These are phyloP conservation scores for Lentinula aciculospora DNA, from an alignment of 768 basidiomycete species.

Conservation along the genomic window DNA sequence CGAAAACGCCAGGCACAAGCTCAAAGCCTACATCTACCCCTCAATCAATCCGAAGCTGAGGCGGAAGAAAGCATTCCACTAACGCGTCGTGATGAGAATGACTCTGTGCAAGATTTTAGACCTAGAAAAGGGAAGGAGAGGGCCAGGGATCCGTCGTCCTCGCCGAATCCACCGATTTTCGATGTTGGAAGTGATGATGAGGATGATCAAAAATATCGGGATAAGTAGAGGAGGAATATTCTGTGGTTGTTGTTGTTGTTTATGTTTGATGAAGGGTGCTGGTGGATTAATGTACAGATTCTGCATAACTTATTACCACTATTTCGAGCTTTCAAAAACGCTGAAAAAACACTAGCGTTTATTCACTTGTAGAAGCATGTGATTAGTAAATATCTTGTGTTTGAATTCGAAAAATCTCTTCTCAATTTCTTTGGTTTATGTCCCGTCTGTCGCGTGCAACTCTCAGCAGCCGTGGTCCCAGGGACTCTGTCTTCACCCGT, in stretches of 20 bases:
- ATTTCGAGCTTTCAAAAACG: neutral
- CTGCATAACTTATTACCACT: neutral
- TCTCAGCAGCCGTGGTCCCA: conserved; percentile 31
- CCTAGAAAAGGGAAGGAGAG: conserved; percentile 40
- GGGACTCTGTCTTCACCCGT: conserved; percentile 71
- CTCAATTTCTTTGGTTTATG: conserved; percentile 22
- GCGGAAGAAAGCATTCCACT: conserved; percentile 73
- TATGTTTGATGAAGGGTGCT: neutral
- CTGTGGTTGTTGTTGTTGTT: neutral
- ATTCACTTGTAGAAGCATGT: neutral
- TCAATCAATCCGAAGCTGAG: conserved; percentile 18
- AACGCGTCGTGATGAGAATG: conserved; percentile 24
- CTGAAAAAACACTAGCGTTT: neutral
- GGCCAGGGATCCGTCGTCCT: conserved; percentile 29
- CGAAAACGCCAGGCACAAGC: conserved; percentile 44
- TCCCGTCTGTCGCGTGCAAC: conserved; percentile 47
- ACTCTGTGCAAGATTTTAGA: conserved; percentile 14
- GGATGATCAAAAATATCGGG: conserved; percentile 30
- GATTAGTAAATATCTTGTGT: neutral
- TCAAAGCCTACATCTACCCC: conserved; percentile 33
- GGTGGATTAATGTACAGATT: neutral
- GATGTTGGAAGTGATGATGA: conserved; percentile 43
- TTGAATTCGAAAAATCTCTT: too few relatives aligned
- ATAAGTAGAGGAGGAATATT: conserved; percentile 2
- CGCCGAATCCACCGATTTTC: conserved; percentile 47